Base-by-base conservation (phyloP, 192 early-diverging fungal genomes). In the Umbelopsis sp. region DNA sequence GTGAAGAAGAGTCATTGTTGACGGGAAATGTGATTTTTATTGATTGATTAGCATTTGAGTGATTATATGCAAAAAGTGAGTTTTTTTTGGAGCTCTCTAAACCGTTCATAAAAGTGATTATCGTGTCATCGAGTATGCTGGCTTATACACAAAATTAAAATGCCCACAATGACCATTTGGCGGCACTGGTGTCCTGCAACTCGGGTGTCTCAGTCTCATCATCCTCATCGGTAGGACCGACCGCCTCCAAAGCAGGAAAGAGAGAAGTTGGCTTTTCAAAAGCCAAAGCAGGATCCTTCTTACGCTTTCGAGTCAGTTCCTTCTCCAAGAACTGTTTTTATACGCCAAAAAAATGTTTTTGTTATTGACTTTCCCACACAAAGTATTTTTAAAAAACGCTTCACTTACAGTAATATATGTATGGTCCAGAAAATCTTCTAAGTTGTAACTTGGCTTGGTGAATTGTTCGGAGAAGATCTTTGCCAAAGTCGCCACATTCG, bases 341-440 rank as follows among this genome's bases (percentile, higher is more conserved):
- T 30, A 30, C 27, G 27, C 27, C 27, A 30, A 30, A 3, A 30
- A 30, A 30, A n/a, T n/a, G n/a, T n/a, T n/a, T n/a, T n/a, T n/a
- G n/a, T n/a, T n/a, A n/a, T n/a, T n/a, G n/a, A n/a, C n/a, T n/a
- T n/a, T n/a, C n/a, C n/a, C n/a, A n/a, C n/a, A n/a, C n/a, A n/a
- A n/a, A n/a, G n/a, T n/a, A n/a, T n/a, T n/a, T n/a, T n/a, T n/a
- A n/a, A n/a, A n/a, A 30, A 30, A 30, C 27, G 27, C 15, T 13
- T 33, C 25, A 72, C 72, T 72, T 75, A 81, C 82, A 10, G 89
- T 91, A 1, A 81, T 55, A 78, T 92, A 94, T 1, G 92, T 94
- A 74, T 95, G 92, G 73, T 99, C 98, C 80, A 98, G 84, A 80
- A 97, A 99, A 77, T 97, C 96, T 78, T 99, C 98, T 64, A 99